phyloP scores from a whole-genome alignment of 208 protist genomes.

The Vickermania spadyakhi region DNA sequence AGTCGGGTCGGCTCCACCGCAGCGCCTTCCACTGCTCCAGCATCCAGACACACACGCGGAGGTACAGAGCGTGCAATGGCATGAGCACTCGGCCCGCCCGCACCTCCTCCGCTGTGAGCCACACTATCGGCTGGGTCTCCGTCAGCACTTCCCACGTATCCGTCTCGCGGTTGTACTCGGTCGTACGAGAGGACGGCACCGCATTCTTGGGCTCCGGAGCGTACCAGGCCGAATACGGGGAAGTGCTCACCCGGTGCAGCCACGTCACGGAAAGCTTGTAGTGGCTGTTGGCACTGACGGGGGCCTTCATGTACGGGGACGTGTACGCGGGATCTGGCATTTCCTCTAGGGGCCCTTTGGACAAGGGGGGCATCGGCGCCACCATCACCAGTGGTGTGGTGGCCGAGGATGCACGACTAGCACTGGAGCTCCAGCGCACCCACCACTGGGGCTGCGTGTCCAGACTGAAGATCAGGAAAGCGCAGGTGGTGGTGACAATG shows the following conservation, averaged over 20 bases:
- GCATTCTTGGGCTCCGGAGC: slow-evolving; percentile 2
- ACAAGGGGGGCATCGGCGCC: not conserved
- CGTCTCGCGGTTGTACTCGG: not conserved
- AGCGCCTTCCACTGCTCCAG: not conserved
- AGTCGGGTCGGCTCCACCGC: not conserved
- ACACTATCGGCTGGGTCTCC: not conserved
- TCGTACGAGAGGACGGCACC: not conserved
- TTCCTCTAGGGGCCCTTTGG: not conserved
- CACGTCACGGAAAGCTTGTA: slow-evolving; percentile 18
- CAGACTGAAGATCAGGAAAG: no score
- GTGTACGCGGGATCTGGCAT: not conserved
- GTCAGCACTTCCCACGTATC: not conserved
- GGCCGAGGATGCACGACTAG: no score
- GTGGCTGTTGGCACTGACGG: not conserved
- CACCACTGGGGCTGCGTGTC: no score
- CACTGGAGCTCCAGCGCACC: no score
- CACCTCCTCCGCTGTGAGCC: slow-evolving; percentile 7
- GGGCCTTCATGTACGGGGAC: not conserved
- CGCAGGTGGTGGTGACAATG: no score
- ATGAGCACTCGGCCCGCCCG: slow-evolving; percentile 16
- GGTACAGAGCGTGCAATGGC: slow-evolving; percentile 34
- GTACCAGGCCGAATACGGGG: slow-evolving; percentile 21
- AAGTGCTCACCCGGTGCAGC: slow-evolving; percentile 19
- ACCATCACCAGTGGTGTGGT: no score
- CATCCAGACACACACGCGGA: slow-evolving; percentile 8